These are phyloP conservation scores for Globisporangium lucens DNA, from an alignment of 352 stramenopile species.

Conservation along the genomic window DNA sequence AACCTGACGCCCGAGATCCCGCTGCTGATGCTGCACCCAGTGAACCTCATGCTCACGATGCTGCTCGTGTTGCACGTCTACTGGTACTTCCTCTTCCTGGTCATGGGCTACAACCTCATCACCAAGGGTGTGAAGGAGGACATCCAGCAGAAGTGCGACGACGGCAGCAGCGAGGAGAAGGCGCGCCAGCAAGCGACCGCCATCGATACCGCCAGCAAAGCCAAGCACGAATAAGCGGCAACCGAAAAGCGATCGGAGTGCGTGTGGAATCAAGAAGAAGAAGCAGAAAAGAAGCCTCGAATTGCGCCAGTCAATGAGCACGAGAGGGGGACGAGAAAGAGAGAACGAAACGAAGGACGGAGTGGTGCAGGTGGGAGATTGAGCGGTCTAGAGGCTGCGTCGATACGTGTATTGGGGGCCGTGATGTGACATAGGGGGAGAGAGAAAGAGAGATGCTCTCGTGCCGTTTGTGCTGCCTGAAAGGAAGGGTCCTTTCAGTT, in stretches of 20 bases:
- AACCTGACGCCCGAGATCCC: constrained; percentile 27
- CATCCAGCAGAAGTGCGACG: constrained; percentile 33
- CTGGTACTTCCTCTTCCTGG: constrained; percentile 40
- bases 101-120: constrained; percentile 46
- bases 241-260: no score
- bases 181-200: neutral
- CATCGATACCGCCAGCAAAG: constrained; percentile 7
- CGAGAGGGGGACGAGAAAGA: neutral
- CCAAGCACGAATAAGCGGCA: constrained; percentile 14
- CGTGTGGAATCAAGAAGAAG: neutral
- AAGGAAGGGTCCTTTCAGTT: no score
- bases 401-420: neutral
- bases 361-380: neutral
- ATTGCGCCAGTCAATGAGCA: neutral
- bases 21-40: constrained; percentile 28
- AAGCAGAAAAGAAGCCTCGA: neutral
- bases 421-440: neutral
- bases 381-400: neutral
- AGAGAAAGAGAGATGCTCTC: neutral
- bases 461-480: no score
- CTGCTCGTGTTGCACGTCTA: constrained; percentile 39
- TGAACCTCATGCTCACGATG: constrained; percentile 40
- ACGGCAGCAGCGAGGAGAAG: constrained; percentile 8
- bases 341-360: neutral
- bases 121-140: constrained; percentile 40